phyloP scores from a whole-genome alignment of 257 asterid species.

The Phtheirospermum japonicum region DNA sequence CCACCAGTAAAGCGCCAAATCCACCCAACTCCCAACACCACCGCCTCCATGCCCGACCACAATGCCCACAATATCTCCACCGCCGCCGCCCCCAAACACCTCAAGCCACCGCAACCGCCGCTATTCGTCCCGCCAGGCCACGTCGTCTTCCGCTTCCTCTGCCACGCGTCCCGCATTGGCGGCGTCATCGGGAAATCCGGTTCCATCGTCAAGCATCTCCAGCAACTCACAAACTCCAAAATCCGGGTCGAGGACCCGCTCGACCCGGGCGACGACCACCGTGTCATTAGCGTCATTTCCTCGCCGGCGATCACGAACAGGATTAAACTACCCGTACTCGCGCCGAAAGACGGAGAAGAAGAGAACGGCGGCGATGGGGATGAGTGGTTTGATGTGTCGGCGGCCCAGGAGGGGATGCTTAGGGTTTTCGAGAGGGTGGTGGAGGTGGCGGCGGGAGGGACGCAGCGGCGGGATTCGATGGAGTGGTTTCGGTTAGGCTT shows the following conservation, averaged over 20 bases:
- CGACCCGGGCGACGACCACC: constrained; percentile 38
- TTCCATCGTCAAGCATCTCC: constrained; percentile 61
- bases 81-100: constrained; percentile 26
- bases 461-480: constrained; percentile 35
- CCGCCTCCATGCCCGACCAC: constrained; percentile 23
- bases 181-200: constrained; percentile 77
- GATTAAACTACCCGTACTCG: constrained; percentile 29
- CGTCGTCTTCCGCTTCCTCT: constrained; percentile 64
- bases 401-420: constrained; percentile 72
- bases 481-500: constrained; percentile 58
- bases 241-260: constrained; percentile 59
- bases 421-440: constrained; percentile 78
- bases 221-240: constrained; percentile 48
- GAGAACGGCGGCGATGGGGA: constrained; percentile 23
- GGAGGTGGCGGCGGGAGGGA: constrained; percentile 61
- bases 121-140: constrained; percentile 46
- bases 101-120: constrained; percentile 38
- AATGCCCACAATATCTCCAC: constrained; percentile 16
- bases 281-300: constrained; percentile 54
- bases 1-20: constrained; percentile 29
- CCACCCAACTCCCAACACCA: background rate
- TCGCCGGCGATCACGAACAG: constrained; percentile 32
- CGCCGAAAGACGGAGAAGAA: constrained; percentile 16
- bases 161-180: constrained; percentile 74
- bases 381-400: constrained; percentile 48